Evolutionary conservation across 2,329 filamentous ascomycete species (phyloP).

Genomic region (Pseudogymnoascus sp.): DNA sequence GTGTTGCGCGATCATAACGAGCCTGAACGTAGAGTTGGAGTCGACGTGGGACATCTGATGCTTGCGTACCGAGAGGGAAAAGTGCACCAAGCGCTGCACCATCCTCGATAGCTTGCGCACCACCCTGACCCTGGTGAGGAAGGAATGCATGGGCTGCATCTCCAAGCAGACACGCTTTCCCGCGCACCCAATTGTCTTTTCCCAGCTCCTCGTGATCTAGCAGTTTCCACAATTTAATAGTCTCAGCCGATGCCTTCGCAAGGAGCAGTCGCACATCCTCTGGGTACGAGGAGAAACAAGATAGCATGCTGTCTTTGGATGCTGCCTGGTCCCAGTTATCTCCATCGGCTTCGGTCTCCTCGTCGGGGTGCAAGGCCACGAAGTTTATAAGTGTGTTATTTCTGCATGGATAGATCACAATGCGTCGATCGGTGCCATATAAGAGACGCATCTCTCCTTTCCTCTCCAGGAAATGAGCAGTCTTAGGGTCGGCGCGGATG

Average conservation of each 20-base stretch:
- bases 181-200: slow-evolving; percentile 16
- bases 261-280: slow-evolving; percentile 21
- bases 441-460: slow-evolving; percentile 33
- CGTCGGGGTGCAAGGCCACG: slow-evolving; percentile 44
- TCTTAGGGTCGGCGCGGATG: slow-evolving; percentile 30
- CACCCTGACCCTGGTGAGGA: slow-evolving; percentile 63
- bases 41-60: slow-evolving; percentile 37
- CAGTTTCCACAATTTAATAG: slow-evolving; percentile 52
- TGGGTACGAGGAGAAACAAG: background rate
- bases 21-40: background rate
- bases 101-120: slow-evolving; percentile 39
- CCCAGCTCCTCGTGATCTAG: slow-evolving; percentile 49
- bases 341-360: slow-evolving; percentile 31
- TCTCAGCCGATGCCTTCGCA: slow-evolving; percentile 38
- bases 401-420: slow-evolving; percentile 43
- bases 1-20: slow-evolving; percentile 34
- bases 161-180: slow-evolving; percentile 51
- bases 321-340: background rate
- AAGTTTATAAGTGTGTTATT: slow-evolving; percentile 41
- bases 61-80: slow-evolving; percentile 20
- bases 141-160: slow-evolving; percentile 65
- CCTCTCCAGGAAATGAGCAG: slow-evolving; percentile 28
- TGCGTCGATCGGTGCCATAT: slow-evolving; percentile 35
- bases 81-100: slow-evolving; percentile 33
- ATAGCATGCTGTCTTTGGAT: background rate